Conservation (phyloP, 1,284 basidiomycete species). For the Inonotus obliquus region DNA sequence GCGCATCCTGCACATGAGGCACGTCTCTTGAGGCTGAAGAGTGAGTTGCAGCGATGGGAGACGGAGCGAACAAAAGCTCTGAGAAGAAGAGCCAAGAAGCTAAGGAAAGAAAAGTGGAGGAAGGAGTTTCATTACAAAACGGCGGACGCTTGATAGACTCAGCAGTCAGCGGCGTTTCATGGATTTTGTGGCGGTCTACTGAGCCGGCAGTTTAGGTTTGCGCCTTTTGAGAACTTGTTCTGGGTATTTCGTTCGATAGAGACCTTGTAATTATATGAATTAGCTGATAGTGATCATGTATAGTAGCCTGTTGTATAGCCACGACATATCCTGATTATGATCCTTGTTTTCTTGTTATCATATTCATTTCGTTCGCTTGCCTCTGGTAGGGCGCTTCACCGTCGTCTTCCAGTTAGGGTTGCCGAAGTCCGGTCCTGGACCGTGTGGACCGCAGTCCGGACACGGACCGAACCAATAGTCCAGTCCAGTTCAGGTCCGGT, state of each 20-base stretch:
- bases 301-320: background rate
- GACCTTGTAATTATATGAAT: background rate
- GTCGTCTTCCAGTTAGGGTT: too few species aligned
- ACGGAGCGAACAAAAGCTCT: constrained; percentile 11
- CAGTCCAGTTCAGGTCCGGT: too few species aligned
- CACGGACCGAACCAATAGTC: too few species aligned
- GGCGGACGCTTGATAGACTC: background rate
- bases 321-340: too few species aligned
- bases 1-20: constrained; percentile 14
- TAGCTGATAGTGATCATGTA: background rate
- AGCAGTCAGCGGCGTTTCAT: background rate
- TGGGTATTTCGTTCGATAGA: background rate
- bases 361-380: too few species aligned
- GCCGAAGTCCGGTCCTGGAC: too few species aligned
- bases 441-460: too few species aligned
- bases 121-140: background rate
- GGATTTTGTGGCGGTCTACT: background rate
- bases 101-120: background rate
- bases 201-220: background rate
- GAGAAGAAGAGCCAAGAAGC: background rate
- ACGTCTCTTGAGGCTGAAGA: constrained; percentile 16
- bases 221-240: background rate
- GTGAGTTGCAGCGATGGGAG: constrained; percentile 16
- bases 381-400: too few species aligned
- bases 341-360: too few species aligned